Percentiles rank a stretch among this genome's conserved stretches.
Evolutionary conservation across 441 rosid genomes (phyloP).

Genomic region (Adansonia rubrostipa): DNA sequence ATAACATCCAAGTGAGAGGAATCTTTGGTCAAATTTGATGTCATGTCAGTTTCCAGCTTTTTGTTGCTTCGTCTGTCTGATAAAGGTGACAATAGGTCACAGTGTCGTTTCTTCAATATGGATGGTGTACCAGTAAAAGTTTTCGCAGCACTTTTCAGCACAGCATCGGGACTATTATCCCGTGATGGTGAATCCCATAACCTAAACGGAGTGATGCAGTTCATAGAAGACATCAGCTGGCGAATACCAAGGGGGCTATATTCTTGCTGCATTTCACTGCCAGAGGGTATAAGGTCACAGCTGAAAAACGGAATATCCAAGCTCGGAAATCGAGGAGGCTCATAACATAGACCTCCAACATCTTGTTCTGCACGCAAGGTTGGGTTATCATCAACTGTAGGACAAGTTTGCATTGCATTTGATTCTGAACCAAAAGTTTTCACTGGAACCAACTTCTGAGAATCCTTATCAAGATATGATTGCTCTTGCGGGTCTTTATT

Average conservation of each 20-base stretch:
- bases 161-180: slow-evolving; percentile 75
- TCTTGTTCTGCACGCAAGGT: slow-evolving; percentile 47
- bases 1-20: slow-evolving; percentile 81
- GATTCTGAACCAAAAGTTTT: slow-evolving; percentile 58
- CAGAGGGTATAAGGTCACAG: slow-evolving; percentile 91
- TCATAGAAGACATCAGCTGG: slow-evolving; percentile 85
- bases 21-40: slow-evolving; percentile 72
- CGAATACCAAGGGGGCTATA: slow-evolving; percentile 99
- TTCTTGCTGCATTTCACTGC: slow-evolving; percentile 82
- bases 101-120: slow-evolving; percentile 83
- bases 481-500: slow-evolving; percentile 49
- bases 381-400: slow-evolving; percentile 42
- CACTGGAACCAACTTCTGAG: slow-evolving; percentile 65
- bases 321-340: slow-evolving; percentile 98
- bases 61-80: slow-evolving; percentile 84
- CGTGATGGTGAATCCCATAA: slow-evolving; percentile 92
- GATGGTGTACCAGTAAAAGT: slow-evolving; percentile 80
- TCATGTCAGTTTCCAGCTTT: slow-evolving; percentile 61
- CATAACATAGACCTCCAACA: slow-evolving; percentile 81
- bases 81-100: slow-evolving; percentile 86
- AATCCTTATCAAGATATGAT: slow-evolving; percentile 55
- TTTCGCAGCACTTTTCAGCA: slow-evolving; percentile 79
- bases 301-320: slow-evolving; percentile 93
- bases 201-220: slow-evolving; percentile 85
- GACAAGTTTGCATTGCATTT: slow-evolving; percentile 43